Conservation (phyloP, 768 basidiomycete species). For the Trametes meyenii region DNA sequence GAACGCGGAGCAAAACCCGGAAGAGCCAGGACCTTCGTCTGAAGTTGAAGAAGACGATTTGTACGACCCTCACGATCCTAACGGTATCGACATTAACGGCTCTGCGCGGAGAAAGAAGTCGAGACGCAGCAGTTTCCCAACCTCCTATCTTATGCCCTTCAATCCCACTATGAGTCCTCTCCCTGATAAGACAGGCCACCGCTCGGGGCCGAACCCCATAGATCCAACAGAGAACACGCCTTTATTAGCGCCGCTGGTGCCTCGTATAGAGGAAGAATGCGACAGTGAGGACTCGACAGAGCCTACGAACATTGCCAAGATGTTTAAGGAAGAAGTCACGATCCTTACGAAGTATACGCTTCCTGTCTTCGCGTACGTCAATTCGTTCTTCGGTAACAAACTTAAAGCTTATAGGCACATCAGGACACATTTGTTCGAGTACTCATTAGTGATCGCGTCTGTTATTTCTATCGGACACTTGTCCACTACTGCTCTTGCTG, state of each 20-base stretch:
- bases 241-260: conserved; percentile 55
- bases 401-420: not conserved
- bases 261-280: conserved; percentile 57
- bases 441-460: conserved; percentile 80
- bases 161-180: conserved; percentile 39
- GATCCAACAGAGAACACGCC: conserved; percentile 57
- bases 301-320: conserved; percentile 32
- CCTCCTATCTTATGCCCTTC: conserved; percentile 41
- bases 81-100: conserved; percentile 7
- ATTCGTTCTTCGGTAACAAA: not conserved
- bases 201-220: conserved; percentile 28
- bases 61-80: conserved; percentile 13
- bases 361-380: conserved; percentile 70
- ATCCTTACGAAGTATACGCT: conserved; percentile 66
- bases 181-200: conserved; percentile 27
- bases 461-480: conserved; percentile 91
- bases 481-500: conserved; percentile 87
- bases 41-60: conserved; percentile 20
- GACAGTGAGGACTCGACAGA: conserved; percentile 40
- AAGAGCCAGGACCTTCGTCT: conserved; percentile 10
- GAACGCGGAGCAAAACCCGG: conserved; percentile 15
- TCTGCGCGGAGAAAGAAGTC: not conserved
- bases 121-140: conserved; percentile 37
- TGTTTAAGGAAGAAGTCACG: conserved; percentile 60
- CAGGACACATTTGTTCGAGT: conserved; percentile 83